A percentile compares a stretch with the other conserved stretches of the same genome.
Evolutionary conservation across 2,329 filamentous ascomycete genomes (phyloP).

Genomic region (Bipolaris sorokiniana): DNA sequence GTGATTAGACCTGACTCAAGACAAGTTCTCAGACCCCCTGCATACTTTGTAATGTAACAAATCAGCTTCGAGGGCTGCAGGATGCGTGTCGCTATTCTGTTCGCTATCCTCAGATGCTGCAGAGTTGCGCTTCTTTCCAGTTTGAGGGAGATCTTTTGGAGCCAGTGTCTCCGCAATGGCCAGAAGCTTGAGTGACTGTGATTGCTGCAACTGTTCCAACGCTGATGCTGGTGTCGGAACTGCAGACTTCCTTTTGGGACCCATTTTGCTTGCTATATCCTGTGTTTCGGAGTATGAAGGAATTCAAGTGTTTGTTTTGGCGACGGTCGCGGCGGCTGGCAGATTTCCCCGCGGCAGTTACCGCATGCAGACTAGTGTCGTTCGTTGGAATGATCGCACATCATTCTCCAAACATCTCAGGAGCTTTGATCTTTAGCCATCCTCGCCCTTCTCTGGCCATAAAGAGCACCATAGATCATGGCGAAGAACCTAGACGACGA

Average conservation of each 20-base stretch:
- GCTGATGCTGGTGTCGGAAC: constrained; percentile 37
- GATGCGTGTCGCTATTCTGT: constrained; percentile 68
- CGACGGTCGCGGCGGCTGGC: constrained; percentile 18
- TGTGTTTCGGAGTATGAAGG: constrained; percentile 7
- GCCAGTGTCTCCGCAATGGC: constrained; percentile 77
- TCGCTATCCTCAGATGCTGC: constrained; percentile 73
- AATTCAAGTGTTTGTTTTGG: constrained; percentile 40
- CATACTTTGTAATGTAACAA: constrained; percentile 80
- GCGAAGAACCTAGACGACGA: constrained; percentile 59
- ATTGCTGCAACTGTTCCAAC: constrained; percentile 62
- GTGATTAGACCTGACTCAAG: constrained; percentile 8
- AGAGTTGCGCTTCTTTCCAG: constrained; percentile 50
- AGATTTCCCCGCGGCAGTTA: constrained; percentile 31
- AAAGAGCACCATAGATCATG: constrained; percentile 24
- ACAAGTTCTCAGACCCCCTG: background rate
- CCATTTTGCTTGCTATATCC: constrained; percentile 28
- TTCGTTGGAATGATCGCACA: constrained; percentile 11
- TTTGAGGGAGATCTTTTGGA: constrained; percentile 54
- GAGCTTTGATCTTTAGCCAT: background rate
- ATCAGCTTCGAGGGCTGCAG: constrained; percentile 80
- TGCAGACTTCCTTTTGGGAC: constrained; percentile 31
- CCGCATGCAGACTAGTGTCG: constrained; percentile 15
- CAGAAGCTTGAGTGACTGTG: constrained; percentile 72
- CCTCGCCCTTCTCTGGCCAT: background rate
- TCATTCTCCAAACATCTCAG: background rate